phyloP scores from a whole-genome alignment of 2,329 filamentous ascomycete genomes.

The Botrytis medusae region DNA sequence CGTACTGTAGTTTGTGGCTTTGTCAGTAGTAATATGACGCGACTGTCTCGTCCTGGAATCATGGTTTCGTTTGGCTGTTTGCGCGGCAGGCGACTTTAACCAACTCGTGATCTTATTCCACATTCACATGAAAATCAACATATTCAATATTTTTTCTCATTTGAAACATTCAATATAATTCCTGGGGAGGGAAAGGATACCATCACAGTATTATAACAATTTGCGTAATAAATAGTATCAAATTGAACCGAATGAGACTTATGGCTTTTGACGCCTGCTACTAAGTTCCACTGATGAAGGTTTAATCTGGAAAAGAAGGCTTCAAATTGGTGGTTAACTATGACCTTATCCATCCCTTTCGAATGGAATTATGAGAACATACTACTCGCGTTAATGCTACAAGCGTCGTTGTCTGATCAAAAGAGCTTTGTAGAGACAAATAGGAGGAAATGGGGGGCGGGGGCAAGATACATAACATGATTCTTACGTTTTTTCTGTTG shows the following conservation, averaged over 20 bases:
- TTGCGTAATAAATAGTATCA: not conserved
- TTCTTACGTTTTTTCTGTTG: not conserved
- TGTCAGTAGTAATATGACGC: not conserved
- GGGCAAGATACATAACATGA: not conserved
- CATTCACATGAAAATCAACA: conserved; percentile 1
- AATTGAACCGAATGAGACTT: not conserved
- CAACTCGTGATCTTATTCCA: conserved; percentile 2
- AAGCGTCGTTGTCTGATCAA: not conserved
- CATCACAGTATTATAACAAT: not conserved
- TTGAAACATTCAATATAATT: not conserved
- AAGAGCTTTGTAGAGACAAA: not conserved
- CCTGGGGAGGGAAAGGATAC: not conserved
- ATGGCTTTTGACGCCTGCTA: not conserved
- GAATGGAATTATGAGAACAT: not conserved
- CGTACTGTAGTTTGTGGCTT: not conserved
- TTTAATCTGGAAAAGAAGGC: not conserved
- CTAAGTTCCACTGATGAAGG: not conserved
- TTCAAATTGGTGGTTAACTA: not conserved
- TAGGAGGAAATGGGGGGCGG: not conserved
- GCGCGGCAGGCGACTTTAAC: conserved; percentile 17
- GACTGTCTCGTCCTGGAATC: conserved; percentile 5
- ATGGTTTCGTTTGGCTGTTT: not conserved
- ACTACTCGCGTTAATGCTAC: not conserved
- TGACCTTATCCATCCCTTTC: not conserved
- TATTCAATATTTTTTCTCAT: not conserved